These are phyloP conservation scores for Azolla pinnata DNA, from an alignment of 75 land plant genomes.

Conservation along the genomic window DNA sequence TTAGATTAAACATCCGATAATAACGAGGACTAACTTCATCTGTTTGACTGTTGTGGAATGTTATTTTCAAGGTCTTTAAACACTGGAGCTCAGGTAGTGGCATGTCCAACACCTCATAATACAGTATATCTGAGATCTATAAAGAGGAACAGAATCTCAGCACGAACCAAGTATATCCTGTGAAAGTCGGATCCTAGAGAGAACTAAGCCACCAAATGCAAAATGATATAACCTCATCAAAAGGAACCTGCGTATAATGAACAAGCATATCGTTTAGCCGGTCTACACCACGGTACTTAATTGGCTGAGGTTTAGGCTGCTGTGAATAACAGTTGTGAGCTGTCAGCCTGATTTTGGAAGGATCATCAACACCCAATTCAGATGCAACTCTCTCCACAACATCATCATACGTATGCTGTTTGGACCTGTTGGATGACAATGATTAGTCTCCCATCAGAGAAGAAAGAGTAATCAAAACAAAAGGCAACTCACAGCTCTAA, in stretches of 20 bases:
- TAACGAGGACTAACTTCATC: slow-evolving; percentile 7
- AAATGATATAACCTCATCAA: slow-evolving; percentile 3
- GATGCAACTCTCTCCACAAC: slow-evolving; percentile 90
- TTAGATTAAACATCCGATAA: neutral
- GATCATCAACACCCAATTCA: slow-evolving; percentile 80
- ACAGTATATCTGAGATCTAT: slow-evolving; percentile 86
- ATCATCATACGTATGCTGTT: slow-evolving; percentile 81
- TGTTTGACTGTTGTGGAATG: slow-evolving; percentile 39
- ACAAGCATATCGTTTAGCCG: slow-evolving; percentile 83
- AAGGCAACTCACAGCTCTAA: slow-evolving; percentile 68
- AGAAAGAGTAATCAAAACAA: neutral
- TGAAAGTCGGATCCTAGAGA: too few species aligned
- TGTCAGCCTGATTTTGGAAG: slow-evolving; percentile 88
- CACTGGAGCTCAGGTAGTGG: slow-evolving; percentile 95
- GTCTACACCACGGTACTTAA: slow-evolving; percentile 85
- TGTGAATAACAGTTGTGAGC: slow-evolving; percentile 93
- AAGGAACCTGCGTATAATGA: slow-evolving; percentile 88
- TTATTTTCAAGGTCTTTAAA: slow-evolving; percentile 80
- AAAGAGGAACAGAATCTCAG: neutral
- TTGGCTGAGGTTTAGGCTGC: slow-evolving; percentile 95
- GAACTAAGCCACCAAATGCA: neutral
- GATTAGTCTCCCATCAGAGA: neutral
- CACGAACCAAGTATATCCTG: neutral
- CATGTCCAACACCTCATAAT: slow-evolving; percentile 89
- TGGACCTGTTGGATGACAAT: slow-evolving; percentile 46